Evolutionary conservation across 257 asterid genomes (phyloP), one percentile per base, ranked within the genome.

Genomic region (Apocynum venetum): DNA sequence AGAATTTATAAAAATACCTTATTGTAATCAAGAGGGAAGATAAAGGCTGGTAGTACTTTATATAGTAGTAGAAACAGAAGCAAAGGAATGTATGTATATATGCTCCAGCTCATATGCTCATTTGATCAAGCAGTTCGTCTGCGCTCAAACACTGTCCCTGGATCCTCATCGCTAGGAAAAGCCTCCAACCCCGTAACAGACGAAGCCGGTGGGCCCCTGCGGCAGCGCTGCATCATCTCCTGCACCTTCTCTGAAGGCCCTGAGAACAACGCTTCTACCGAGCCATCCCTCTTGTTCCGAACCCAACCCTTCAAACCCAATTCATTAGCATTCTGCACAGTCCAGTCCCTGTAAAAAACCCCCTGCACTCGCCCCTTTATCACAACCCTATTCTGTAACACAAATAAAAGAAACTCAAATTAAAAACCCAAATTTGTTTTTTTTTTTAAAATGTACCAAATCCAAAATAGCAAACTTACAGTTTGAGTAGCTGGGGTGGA

Each of bases 151-250:
- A 86, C 80, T 6, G 82, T 55, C 35, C 99, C 98, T 0, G 97
- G 98, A 73, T 95, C 94, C 36, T 91, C 98, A 31, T 82, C 71
- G 73, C 82, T 70, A 2, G 92, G 97, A 79, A 83, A 80, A 47
- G 88, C 87, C 84, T 88, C 87, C 17, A 94, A 83, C 11, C 90
- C 96, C 1, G 97, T 89, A 52, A 94, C 98, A 83, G 82, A 79
- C 20, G 98, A 96, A 17, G 89, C 85, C 2, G 96, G 94, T 7
- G 98, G 99, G 3, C 99, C 99, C 8, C 94, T 87, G 86, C 97
- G 85, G 84, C 99, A 95, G n/a, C 97, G 90, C 85, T 90, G 93
- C 87, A 91, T 96, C 97, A 95, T 95, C 76, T 90, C 96, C 65
- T 84, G 86, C 70, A 93, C 97, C 87, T 91, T 93, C 76, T 91